These are phyloP conservation scores for Alternaria solani DNA, from an alignment of 2,329 filamentous ascomycete genomes.

Conservation along the genomic window DNA sequence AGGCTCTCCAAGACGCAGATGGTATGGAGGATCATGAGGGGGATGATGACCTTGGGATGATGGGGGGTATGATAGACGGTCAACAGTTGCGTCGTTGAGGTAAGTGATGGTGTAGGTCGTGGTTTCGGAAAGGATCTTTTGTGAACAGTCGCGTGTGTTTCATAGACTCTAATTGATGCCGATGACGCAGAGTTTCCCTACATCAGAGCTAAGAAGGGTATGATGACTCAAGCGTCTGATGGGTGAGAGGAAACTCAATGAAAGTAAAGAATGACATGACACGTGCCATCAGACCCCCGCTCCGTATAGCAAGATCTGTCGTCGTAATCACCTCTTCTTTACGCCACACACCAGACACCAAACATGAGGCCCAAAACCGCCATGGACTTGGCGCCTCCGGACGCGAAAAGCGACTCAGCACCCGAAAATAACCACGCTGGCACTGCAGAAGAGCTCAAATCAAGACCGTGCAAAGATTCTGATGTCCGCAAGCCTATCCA, in stretches of 20 bases:
- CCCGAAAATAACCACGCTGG: not conserved
- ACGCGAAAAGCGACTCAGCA: not conserved
- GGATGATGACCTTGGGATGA: no score
- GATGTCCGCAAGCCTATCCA: not conserved
- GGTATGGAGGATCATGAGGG: no score
- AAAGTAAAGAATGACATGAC: not conserved
- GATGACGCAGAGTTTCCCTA: not conserved
- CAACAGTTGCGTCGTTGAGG: no score
- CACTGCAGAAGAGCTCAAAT: no score
- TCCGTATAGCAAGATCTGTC: not conserved
- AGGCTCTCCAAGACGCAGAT: no score
- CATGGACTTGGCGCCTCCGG: accelerated
- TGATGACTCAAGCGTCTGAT: not conserved
- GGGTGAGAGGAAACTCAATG: not conserved
- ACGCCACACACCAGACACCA: not conserved
- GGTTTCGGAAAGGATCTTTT: no score
- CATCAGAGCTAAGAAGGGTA: not conserved
- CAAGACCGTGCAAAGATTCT: not conserved
- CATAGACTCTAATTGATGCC: not conserved
- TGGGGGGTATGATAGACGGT: no score
- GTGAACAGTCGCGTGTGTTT: not conserved
- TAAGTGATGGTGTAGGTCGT: no score
- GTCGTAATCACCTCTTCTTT: not conserved
- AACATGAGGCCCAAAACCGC: not conserved
- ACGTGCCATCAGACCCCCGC: not conserved